Evolutionary conservation across 1,284 basidiomycete genomes (phyloP), one percentile per base, ranked within the genome.

Genomic region (Peniophora sp.): DNA sequence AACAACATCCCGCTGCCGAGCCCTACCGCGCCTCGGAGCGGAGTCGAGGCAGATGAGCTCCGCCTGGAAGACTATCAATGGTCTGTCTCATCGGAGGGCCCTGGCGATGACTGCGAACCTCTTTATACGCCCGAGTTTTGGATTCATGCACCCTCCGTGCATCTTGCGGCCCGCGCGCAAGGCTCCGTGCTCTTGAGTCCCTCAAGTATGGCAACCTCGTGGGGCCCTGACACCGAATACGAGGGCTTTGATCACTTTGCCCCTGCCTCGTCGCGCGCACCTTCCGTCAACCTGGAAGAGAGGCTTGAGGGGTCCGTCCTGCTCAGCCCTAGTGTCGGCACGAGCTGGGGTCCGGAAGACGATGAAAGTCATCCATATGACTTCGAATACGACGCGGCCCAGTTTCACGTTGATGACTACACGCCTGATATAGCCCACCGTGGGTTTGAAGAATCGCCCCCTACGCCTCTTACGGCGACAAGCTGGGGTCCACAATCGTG

Each of bases 61-160:
- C 75, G 83, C 54, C 63, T 84, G 17, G 78, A 79, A 42, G 84
- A 87, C 55, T 88, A 77, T 59, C 62, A 73, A 10, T 88, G 85
- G 82, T 85, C 84, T 5, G 71, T 79, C 23, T 82, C 82, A 6
- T 88, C 85, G 9, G 66, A 66, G 3, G 84, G 85, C 11, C 85
- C 85, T 24, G 68, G 66, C 9, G 62, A 64, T 22, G 74, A 75
- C 51, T 32, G 27, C 27, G 64, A 67, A 44, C 66, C 71, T 47
- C 58, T 66, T 18, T 61, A 68, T 37, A 71, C 69, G 11, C 60
- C 65, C 9, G 52, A 61, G 17, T 68, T 69, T 2, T 68, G 64
- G 61, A 62, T 63, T 48, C 55, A 60, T 24, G 55, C 60, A 11
- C 62, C 61, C 14, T 65, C 64, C 10, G 43, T 45, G 43, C 43